These are phyloP conservation scores for Astragalus glycyphyllos DNA, from an alignment of 306 rosid genomes.

Conservation along the genomic window DNA sequence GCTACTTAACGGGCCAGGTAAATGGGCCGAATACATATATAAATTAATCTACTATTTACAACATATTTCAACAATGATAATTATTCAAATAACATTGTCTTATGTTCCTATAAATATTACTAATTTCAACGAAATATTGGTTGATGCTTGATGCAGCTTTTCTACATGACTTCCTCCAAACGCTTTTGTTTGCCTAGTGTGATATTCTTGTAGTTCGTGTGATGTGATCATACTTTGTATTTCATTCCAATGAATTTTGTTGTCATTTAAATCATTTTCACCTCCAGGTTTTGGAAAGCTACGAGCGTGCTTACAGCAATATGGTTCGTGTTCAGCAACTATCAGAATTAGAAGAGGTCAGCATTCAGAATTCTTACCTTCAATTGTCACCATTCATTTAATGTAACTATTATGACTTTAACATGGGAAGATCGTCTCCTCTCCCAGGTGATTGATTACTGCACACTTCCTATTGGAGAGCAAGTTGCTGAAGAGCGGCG, in stretches of 20 bases:
- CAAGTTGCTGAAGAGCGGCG: slow-evolving; percentile 89
- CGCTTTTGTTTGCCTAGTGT: slow-evolving; percentile 2
- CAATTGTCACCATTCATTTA: slow-evolving; percentile 8
- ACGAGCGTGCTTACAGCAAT: slow-evolving; percentile 94
- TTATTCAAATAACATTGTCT: slow-evolving; percentile 7
- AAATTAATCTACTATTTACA: too few species aligned
- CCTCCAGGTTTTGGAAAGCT: slow-evolving; percentile 92
- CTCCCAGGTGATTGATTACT: slow-evolving; percentile 89
- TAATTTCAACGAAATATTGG: neutral
- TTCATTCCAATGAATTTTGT: neutral
- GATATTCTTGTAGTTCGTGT: slow-evolving; percentile 17
- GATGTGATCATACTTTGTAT: neutral
- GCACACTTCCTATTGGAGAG: slow-evolving; percentile 76
- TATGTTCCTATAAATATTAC: slow-evolving; percentile 6
- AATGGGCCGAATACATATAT: too few species aligned
- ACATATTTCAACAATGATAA: too few species aligned
- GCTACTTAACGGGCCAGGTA: too few species aligned
- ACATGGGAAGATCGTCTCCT: slow-evolving; percentile 28
- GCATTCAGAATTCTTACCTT: slow-evolving; percentile 34
- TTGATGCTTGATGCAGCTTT: slow-evolving; percentile 10
- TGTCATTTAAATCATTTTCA: slow-evolving; percentile 25
- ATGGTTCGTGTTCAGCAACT: slow-evolving; percentile 98
- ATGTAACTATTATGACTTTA: slow-evolving; percentile 15
- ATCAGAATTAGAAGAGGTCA: slow-evolving; percentile 97
- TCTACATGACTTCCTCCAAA: slow-evolving; percentile 15